phyloP scores from a whole-genome alignment of 1,139 yeast genomes.

The Diutina sp. region DNA sequence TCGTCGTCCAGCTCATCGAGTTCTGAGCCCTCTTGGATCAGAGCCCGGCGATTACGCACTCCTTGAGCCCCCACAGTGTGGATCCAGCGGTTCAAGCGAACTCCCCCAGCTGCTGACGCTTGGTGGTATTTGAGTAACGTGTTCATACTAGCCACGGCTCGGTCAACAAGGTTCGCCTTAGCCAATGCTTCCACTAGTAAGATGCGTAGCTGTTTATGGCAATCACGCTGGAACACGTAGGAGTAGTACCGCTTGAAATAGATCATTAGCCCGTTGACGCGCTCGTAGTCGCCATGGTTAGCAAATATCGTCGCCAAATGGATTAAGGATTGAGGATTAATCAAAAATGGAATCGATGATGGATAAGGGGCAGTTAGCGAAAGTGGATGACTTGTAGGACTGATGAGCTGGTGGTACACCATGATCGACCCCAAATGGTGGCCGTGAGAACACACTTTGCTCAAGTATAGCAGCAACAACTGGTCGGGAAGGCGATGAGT shows the following conservation, averaged over 20 bases:
- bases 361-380: not conserved
- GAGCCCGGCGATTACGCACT: not conserved
- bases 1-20: not conserved
- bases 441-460: not conserved
- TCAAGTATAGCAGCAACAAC: not conserved
- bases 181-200: not conserved
- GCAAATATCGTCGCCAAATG: not conserved
- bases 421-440: not conserved
- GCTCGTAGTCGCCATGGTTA: not conserved
- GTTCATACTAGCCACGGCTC: not conserved
- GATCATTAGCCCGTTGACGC: not conserved
- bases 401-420: not conserved
- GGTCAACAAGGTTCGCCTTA: not conserved
- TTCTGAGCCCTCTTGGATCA: not conserved
- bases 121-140: not conserved
- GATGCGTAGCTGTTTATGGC: not conserved
- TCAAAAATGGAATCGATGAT: not conserved
- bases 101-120: not conserved
- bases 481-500: not conserved
- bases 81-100: not conserved
- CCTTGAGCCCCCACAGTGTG: not conserved
- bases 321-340: not conserved
- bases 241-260: not conserved
- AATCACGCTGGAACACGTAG: not conserved
- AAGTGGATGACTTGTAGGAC: not conserved